Percentiles rank a stretch among this genome's conserved stretches.
Evolutionary conservation across 805 yeast genomes (phyloP).

Genomic region (Spathaspora sp.): DNA sequence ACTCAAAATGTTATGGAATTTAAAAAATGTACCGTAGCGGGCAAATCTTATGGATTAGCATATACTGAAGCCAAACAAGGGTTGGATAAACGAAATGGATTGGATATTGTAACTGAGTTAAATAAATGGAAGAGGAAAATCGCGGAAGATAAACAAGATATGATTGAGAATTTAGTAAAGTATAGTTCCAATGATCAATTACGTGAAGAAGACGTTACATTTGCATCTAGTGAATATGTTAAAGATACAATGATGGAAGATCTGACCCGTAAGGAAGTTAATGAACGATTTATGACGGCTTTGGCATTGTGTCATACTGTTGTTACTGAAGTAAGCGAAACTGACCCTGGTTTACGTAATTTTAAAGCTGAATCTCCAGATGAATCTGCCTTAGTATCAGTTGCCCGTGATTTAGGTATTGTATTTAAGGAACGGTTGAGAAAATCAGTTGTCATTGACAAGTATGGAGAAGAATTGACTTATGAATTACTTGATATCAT

Average conservation of each 20-base stretch:
- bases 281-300: conserved; percentile 58
- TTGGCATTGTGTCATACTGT: conserved; percentile 76
- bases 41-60: conserved; percentile 66
- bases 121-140: conserved; percentile 39
- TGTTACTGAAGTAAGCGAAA: conserved; percentile 49
- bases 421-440: conserved; percentile 54
- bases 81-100: conserved; percentile 59
- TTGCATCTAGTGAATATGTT: conserved; percentile 57
- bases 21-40: conserved; percentile 68
- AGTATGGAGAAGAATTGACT: conserved; percentile 42
- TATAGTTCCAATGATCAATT: conserved; percentile 44
- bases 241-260: conserved; percentile 41
- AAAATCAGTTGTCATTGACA: conserved; percentile 39
- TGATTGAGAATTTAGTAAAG: conserved; percentile 43
- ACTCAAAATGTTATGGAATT: conserved; percentile 85
- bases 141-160: conserved; percentile 37
- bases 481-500: conserved; percentile 53
- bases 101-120: conserved; percentile 52
- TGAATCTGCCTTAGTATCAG: conserved; percentile 76
- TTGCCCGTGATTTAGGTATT: conserved; percentile 71
- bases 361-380: conserved; percentile 83
- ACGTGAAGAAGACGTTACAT: conserved; percentile 50
- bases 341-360: conserved; percentile 38
- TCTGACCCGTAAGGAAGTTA: conserved; percentile 39
- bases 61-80: conserved; percentile 80